Conservation (phyloP, 2,329 filamentous ascomycete genomes). For the Colletotrichum sojae region DNA sequence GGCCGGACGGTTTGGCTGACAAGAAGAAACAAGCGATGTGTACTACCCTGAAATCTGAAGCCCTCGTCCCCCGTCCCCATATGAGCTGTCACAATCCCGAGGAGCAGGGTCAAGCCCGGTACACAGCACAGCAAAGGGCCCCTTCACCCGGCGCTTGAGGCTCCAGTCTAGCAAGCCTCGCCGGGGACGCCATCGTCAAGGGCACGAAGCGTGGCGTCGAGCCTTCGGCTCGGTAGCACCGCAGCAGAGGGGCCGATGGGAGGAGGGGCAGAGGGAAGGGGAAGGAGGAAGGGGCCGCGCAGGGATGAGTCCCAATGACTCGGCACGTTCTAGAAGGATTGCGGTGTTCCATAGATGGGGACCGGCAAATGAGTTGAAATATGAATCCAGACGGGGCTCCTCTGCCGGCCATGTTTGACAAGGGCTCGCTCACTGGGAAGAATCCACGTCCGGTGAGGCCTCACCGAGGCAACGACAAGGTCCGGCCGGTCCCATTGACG, state of each 20-base stretch:
- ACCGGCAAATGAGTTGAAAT: conserved; percentile 30
- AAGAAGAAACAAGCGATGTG: conserved; percentile 39
- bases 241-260: conserved; percentile 12
- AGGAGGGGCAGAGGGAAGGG: conserved; percentile 3
- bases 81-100: conserved; percentile 38
- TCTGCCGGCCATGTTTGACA: conserved; percentile 23
- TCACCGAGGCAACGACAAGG: conserved; percentile 25
- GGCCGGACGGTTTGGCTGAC: conserved; percentile 33
- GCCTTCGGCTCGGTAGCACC: conserved; percentile 35
- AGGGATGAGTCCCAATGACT: conserved; percentile 19
- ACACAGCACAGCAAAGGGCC: not conserved
- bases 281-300: conserved; percentile 1
- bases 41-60: conserved; percentile 40
- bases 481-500: not conserved
- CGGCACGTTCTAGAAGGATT: conserved; percentile 36
- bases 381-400: conserved; percentile 3
- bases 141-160: not conserved
- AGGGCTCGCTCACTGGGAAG: conserved; percentile 6
- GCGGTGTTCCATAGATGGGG: conserved; percentile 29
- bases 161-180: conserved; percentile 35
- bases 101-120: conserved; percentile 26
- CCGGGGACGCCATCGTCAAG: not conserved
- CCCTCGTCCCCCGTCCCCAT: conserved; percentile 1
- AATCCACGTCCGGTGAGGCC: conserved; percentile 27
- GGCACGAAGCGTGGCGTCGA: conserved; percentile 10